Base-by-base conservation (phyloP, 768 basidiomycete genomes). In the Tricholoma terreum region DNA sequence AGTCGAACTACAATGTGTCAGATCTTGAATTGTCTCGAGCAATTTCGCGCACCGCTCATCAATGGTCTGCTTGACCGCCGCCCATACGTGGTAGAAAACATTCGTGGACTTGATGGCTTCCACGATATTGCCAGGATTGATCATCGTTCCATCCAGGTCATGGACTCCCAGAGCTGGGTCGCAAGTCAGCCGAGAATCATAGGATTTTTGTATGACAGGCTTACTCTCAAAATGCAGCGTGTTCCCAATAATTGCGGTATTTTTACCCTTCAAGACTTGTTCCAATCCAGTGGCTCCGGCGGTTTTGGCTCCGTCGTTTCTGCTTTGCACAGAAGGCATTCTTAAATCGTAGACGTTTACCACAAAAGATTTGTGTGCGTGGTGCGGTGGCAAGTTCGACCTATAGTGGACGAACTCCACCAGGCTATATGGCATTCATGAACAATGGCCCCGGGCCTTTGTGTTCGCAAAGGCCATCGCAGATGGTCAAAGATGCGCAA, bases 151-250 rank as follows among this genome's bases (percentile, higher is more conserved):
- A 59, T 65, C 64, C 15, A 71, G 57, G 43, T 67, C 59, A 49
- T 66, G 53, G 10, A 65, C 48, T 17, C 63, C 58, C 15, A 69
- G 63, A 51, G 59, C 68, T 69, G 33, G 24, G 45, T 46, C 40
- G 36, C 14, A 6, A 6, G 14, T 50, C 21, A 45, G n/a, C 33
- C 10, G 21, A 15, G 10, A 33, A 21, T 49, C 27, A 50, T 31
- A 17, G 30, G 21, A 38, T 45, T 22, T 22, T 10, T 11, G 14
- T 22, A 19, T 33, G 50, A 35, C 15, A 34, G 34, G 69, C 78
- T 54, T 67, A 81, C 82, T 69, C 64, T 75, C 65, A 27, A 78
- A 73, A 61, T 83, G 67, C 12, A 77, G 61, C 6, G 78, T 79
- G 55, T 80, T 70, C 6, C 74, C 77, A 21, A 80, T 62, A 56